Percentiles rank a stretch among this genome's conserved stretches.
Conservation (phyloP, 2,329 filamentous ascomycete genomes). For the Aureobasidium sp. region DNA sequence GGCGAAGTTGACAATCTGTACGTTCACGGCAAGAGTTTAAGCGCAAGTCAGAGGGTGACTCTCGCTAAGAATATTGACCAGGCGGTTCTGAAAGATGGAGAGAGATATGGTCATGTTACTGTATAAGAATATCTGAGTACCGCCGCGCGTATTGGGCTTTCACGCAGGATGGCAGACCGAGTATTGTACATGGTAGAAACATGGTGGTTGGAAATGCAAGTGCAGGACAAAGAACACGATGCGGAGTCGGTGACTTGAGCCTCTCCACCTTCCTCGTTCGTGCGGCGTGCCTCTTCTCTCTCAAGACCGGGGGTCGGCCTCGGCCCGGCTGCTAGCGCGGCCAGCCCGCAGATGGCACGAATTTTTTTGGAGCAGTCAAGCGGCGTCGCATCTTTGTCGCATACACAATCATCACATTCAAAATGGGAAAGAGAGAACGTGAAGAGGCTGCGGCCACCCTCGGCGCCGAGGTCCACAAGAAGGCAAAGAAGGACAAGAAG, state of each 20-base stretch:
- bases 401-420: background rate
- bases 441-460: conserved; percentile 18
- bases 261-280: conserved; percentile 2
- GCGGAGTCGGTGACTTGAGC: conserved; percentile 5
- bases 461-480: conserved; percentile 18
- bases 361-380: background rate
- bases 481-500: conserved; percentile 27
- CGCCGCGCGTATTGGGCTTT: background rate
- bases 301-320: background rate
- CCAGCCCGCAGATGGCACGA: background rate
- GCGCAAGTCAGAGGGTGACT: background rate
- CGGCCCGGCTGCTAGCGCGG: background rate
- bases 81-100: background rate
- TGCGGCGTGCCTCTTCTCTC: background rate
- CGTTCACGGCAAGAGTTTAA: background rate
- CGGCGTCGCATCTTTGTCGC: background rate
- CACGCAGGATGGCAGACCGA: background rate
- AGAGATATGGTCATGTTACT: background rate
- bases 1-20: background rate
- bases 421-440: conserved; percentile 24
- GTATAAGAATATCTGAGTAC: background rate
- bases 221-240: conserved; percentile 8
- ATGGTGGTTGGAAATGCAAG: background rate
- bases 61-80: background rate
- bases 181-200: background rate